phyloP scores from a whole-genome alignment of 139 green algal species.

The Choricystis sp. region DNA sequence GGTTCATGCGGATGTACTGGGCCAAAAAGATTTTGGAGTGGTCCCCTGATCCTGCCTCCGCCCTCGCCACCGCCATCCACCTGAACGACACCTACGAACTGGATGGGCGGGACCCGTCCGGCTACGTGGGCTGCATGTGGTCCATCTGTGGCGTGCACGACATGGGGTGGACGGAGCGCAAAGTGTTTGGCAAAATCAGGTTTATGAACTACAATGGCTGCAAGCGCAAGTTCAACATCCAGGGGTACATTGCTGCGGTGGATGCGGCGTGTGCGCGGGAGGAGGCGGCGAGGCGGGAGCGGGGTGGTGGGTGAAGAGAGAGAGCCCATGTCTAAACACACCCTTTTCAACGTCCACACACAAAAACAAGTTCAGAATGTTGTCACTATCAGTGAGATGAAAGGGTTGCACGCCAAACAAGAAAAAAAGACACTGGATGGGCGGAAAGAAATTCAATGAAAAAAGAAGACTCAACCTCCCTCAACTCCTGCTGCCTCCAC shows the following conservation, averaged over 20 bases:
- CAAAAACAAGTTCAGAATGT: too few species aligned
- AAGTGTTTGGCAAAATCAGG: constrained; percentile 93
- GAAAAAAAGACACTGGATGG: too few species aligned
- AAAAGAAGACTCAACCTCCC: too few species aligned
- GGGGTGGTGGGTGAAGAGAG: too few species aligned
- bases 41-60: constrained; percentile 59
- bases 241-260: constrained; percentile 26
- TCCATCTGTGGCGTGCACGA: constrained; percentile 82
- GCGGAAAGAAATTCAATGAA: too few species aligned
- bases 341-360: too few species aligned
- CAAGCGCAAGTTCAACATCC: constrained; percentile 92
- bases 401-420: too few species aligned
- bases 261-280: neutral
- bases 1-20: constrained; percentile 99
- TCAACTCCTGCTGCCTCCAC: too few species aligned
- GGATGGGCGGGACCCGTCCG: constrained; percentile 71
- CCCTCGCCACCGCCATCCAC: constrained; percentile 60
- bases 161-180: constrained; percentile 81
- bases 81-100: constrained; percentile 86
- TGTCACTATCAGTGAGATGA: too few species aligned
- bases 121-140: constrained; percentile 92
- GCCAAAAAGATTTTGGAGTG: constrained; percentile 97
- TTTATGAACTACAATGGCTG: constrained; percentile 91
- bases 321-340: too few species aligned
- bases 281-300: neutral